phyloP scores from a whole-genome alignment of 192 early-diverging fungal species.

The Gryganskiella cystojenkinii region DNA sequence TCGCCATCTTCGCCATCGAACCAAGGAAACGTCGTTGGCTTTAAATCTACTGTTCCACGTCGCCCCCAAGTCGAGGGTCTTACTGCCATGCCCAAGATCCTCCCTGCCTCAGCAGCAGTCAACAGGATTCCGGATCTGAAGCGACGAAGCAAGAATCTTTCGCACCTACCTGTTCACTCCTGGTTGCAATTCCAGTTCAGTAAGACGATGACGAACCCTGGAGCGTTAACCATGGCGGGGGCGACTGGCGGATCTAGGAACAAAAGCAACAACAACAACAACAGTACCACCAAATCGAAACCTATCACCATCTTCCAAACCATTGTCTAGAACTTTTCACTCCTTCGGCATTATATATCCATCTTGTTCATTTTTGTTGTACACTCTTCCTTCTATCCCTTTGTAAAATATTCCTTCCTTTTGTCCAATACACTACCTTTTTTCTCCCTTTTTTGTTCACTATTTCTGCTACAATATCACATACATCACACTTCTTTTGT shows the following conservation, averaged over 20 bases:
- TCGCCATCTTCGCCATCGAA: background rate
- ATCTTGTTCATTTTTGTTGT: too few relatives aligned
- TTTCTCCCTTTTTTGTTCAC: conserved; percentile 20
- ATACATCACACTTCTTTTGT: background rate
- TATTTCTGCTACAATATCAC: background rate
- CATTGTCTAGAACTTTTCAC: too few relatives aligned
- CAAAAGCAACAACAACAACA: too few relatives aligned
- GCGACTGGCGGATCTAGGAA: too few relatives aligned
- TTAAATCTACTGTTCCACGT: conserved; percentile 19
- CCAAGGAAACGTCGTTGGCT: conserved; percentile 3
- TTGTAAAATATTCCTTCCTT: too few relatives aligned
- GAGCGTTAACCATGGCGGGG: background rate
- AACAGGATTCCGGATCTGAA: conserved; percentile 18
- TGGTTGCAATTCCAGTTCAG: conserved; percentile 50
- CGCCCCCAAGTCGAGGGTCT: conserved; percentile 41
- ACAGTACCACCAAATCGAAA: too few relatives aligned
- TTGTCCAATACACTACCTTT: background rate
- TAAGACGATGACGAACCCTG: conserved; percentile 38
- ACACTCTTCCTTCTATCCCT: too few relatives aligned
- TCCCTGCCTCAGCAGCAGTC: conserved; percentile 9
- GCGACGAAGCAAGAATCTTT: conserved; percentile 25
- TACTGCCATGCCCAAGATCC: conserved; percentile 34
- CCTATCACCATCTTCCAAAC: too few relatives aligned
- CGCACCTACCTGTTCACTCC: conserved; percentile 37
- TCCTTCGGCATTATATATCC: too few relatives aligned